Conservation (phyloP, 2,329 filamentous ascomycete species). For the Cercospora brassicicola region DNA sequence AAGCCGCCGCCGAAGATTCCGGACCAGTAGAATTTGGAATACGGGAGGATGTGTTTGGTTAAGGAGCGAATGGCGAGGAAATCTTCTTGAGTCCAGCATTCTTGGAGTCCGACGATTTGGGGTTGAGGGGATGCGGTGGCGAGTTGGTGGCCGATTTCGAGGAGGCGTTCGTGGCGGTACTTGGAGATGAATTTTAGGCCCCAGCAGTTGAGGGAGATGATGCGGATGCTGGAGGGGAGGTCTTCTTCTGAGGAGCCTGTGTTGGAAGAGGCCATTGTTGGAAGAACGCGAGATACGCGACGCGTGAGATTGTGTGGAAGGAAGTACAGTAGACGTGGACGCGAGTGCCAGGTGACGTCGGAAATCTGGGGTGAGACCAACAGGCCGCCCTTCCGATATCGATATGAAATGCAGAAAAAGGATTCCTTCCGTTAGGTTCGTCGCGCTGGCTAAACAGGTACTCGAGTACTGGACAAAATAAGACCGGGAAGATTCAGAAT, state of each 20-base stretch:
- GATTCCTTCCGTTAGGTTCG: not conserved
- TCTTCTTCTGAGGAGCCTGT: not conserved
- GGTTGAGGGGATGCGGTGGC: slow-evolving; percentile 67
- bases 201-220: slow-evolving; percentile 95
- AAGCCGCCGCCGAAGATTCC: slow-evolving; percentile 88
- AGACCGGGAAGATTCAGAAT: slow-evolving; percentile 15
- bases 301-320: not conserved
- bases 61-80: slow-evolving; percentile 74
- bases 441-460: not conserved
- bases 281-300: not conserved
- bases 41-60: slow-evolving; percentile 73
- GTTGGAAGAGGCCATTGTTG: not conserved
- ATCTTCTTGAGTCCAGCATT: slow-evolving; percentile 88
- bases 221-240: slow-evolving; percentile 57
- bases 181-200: slow-evolving; percentile 84
- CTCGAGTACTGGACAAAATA: not conserved
- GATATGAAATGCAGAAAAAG: slow-evolving; percentile 4
- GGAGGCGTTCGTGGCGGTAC: slow-evolving; percentile 72
- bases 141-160: slow-evolving; percentile 80
- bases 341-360: not conserved
- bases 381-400: not conserved
- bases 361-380: not conserved
- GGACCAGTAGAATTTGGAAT: slow-evolving; percentile 89
- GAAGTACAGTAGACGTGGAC: not conserved
- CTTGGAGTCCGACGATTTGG: slow-evolving; percentile 88